Conservation (phyloP, 495 filamentous ascomycete genomes). For the Neurospora intermedia region DNA sequence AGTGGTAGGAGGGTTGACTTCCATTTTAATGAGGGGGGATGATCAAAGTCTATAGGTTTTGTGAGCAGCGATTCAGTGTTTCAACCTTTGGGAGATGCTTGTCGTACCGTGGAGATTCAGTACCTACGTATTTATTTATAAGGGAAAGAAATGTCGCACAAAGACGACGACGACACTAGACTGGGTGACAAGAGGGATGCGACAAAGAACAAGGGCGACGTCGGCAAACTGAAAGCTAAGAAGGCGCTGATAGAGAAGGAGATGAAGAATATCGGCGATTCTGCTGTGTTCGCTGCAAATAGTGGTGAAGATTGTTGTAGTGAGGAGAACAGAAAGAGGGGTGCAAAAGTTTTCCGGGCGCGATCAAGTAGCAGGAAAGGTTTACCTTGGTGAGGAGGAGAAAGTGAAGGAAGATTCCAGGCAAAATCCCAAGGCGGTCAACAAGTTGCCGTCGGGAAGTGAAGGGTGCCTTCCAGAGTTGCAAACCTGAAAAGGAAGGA, state of each 20-base stretch:
- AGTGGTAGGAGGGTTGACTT: not conserved
- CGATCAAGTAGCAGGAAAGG: not conserved
- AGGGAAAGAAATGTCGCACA: not conserved
- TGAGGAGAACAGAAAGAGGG: not conserved
- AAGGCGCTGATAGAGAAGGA: not conserved
- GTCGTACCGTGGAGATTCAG: not conserved
- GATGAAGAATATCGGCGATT: not conserved
- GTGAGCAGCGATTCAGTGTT: not conserved
- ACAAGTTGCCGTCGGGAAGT: not conserved
- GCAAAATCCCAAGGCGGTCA: not conserved
- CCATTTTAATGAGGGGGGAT: not conserved
- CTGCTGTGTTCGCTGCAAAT: not conserved
- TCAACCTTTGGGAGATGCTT: not conserved
- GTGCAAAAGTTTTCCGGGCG: not conserved
- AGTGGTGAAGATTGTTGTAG: not conserved
- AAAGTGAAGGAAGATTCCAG: not conserved
- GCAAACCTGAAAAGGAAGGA: not conserved
- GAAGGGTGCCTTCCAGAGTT: not conserved
- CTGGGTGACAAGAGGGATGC: not conserved
- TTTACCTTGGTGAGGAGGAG: not conserved
- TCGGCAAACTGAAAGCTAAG: not conserved
- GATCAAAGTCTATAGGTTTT: too few relatives aligned
- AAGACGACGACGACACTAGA: not conserved
- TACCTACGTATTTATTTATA: too few relatives aligned
- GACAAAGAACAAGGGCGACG: not conserved